Evolutionary conservation across 1,284 basidiomycete genomes (phyloP).

Genomic region (Rhodotorula glutinis): DNA sequence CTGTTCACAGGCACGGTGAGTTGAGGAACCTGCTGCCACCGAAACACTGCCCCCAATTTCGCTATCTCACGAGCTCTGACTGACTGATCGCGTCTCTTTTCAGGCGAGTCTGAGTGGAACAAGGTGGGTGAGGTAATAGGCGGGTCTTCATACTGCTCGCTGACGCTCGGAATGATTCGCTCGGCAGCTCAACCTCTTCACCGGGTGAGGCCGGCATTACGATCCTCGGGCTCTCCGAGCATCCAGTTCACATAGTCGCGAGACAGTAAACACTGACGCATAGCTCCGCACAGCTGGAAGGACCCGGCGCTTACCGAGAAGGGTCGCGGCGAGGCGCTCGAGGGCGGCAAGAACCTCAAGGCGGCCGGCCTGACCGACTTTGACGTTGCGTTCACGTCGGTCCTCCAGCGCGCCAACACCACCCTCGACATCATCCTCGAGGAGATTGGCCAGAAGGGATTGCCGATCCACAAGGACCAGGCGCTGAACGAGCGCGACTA

Average conservation of each 20-base stretch:
- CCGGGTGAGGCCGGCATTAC: conserved; percentile 21
- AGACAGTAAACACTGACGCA: neutral
- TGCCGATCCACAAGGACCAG: conserved; percentile 49
- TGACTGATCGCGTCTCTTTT: neutral
- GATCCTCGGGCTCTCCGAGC: too few species aligned
- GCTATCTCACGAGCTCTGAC: neutral
- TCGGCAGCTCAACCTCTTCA: conserved; percentile 40
- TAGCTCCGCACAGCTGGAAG: conserved; percentile 30
- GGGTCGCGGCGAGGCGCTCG: conserved; percentile 42
- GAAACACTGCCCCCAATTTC: too few species aligned
- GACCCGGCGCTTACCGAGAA: conserved; percentile 38
- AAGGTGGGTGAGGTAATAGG: conserved; percentile 3
- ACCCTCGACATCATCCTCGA: conserved; percentile 51
- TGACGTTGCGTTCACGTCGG: conserved; percentile 52
- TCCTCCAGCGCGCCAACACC: conserved; percentile 50
- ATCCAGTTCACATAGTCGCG: neutral
- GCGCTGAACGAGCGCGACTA: conserved; percentile 53
- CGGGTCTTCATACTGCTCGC: neutral
- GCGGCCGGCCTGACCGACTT: conserved; percentile 45
- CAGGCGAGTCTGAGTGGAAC: conserved; percentile 35
- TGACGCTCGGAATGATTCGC: neutral
- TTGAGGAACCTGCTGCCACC: too few species aligned
- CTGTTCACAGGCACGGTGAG: conserved; percentile 7
- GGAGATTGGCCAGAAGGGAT: conserved; percentile 48
- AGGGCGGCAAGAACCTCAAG: conserved; percentile 44